These are phyloP conservation scores for Viridothelium virens DNA, from an alignment of 495 filamentous ascomycete species.

Conservation along the genomic window DNA sequence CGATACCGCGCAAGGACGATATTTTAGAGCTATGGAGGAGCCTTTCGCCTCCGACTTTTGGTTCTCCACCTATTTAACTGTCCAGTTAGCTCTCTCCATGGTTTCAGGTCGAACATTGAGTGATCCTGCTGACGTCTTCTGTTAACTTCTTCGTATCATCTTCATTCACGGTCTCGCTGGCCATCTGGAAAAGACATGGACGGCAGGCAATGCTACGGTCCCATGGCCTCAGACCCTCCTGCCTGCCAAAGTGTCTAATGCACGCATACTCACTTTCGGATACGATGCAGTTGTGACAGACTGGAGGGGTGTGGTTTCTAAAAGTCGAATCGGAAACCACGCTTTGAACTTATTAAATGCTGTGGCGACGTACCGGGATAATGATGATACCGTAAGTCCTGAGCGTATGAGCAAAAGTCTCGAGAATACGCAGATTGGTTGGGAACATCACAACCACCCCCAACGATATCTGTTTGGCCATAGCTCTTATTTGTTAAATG, in stretches of 20 bases:
- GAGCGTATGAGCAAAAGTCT: slow-evolving; percentile 1
- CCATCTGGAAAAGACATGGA: slow-evolving; percentile 20
- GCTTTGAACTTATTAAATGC: slow-evolving; percentile 13
- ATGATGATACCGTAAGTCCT: slow-evolving; percentile 10
- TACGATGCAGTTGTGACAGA: slow-evolving; percentile 19
- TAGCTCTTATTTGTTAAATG: too few species aligned
- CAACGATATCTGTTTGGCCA: too few species aligned
- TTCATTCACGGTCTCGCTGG: slow-evolving; percentile 23
- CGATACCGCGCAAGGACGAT: too few species aligned
- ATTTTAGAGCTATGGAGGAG: too few species aligned
- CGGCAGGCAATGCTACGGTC: background rate
- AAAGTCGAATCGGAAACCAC: slow-evolving; percentile 16
- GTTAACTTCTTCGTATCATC: slow-evolving; percentile 6
- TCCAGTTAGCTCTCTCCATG: too few species aligned
- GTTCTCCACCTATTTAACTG: too few species aligned
- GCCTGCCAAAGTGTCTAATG: slow-evolving; percentile 10
- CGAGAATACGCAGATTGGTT: background rate
- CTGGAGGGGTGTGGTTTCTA: background rate
- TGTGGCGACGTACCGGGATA: slow-evolving; percentile 11
- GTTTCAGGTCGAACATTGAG: too few species aligned
- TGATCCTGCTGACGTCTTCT: too few species aligned
- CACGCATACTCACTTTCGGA: slow-evolving; percentile 21
- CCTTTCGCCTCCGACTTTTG: too few species aligned
- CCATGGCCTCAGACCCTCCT: slow-evolving; percentile 18
- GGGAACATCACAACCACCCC: too few species aligned